Evolutionary conservation across 257 asterid genomes (phyloP).

Genomic region (Penstemon newberryi): DNA sequence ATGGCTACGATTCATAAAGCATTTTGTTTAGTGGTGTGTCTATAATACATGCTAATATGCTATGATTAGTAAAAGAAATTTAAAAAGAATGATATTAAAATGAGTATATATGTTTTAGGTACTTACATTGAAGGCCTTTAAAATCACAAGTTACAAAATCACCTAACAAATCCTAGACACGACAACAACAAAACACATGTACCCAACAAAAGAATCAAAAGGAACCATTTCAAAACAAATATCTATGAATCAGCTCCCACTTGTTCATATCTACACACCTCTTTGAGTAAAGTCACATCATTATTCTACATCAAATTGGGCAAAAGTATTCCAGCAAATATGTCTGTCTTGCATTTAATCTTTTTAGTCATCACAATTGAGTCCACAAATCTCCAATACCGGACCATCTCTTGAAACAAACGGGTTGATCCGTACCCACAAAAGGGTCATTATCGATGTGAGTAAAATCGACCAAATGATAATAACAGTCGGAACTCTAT

Average conservation of each 20-base stretch:
- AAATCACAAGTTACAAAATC: conserved; percentile 24
- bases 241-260: conserved; percentile 31
- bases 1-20: background rate
- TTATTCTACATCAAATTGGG: conserved; percentile 27
- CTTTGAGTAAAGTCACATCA: conserved; percentile 2
- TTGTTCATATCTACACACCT: conserved; percentile 31
- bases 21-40: background rate
- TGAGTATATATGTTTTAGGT: conserved; percentile 16
- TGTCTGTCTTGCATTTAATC: conserved; percentile 25
- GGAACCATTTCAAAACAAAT: conserved; percentile 32
- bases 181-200: conserved; percentile 2
- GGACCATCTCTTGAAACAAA: conserved; percentile 87
- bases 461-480: conserved; percentile 82
- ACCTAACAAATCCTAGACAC: conserved; percentile 18
- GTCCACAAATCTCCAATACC: conserved; percentile 71
- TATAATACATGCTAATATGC: too few species aligned
- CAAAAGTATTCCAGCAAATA: conserved; percentile 26
- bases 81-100: conserved; percentile 9
- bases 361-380: conserved; percentile 65
- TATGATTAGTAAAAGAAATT: background rate
- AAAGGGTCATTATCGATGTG: conserved; percentile 67
- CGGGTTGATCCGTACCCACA: conserved; percentile 91
- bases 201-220: conserved; percentile 41
- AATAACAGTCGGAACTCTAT: conserved; percentile 76
- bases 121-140: conserved; percentile 20